A percentile compares a stretch with the other conserved stretches of the same genome.
Evolutionary conservation across 2,329 filamentous ascomycete species (phyloP).

Genomic region (Calonectria pseudoturangicola): DNA sequence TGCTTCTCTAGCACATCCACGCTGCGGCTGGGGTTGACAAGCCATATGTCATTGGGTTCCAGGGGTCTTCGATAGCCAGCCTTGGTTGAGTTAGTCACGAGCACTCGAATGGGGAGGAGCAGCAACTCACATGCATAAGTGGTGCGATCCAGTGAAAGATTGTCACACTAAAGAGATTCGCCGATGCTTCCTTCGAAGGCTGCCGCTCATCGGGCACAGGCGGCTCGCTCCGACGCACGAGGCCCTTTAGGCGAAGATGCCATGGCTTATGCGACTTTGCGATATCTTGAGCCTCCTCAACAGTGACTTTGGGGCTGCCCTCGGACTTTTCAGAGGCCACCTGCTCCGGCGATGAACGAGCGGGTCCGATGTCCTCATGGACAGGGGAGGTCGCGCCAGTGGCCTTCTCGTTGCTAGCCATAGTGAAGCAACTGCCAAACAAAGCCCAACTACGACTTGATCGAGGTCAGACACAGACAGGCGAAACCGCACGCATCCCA

Average conservation of each 20-base stretch:
- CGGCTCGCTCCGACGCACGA: background rate
- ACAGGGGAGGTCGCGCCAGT: conserved; percentile 18
- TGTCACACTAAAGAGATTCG: conserved; percentile 14
- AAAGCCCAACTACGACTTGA: conserved; percentile 7
- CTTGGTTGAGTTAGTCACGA: conserved; percentile 24
- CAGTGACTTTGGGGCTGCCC: background rate
- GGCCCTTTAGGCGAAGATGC: background rate
- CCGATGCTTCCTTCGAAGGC: conserved; percentile 4
- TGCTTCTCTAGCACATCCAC: conserved; percentile 15
- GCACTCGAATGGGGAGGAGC: background rate
- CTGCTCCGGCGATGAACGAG: background rate
- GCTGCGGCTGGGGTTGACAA: conserved; percentile 22
- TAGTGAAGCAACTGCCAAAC: conserved; percentile 5
- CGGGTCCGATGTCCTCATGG: background rate
- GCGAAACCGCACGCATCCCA: conserved; percentile 6
- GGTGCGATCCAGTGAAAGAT: conserved; percentile 32
- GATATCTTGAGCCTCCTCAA: background rate
- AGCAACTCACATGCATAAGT: conserved; percentile 24
- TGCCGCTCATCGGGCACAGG: conserved; percentile 19
- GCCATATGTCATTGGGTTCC: conserved; percentile 28
- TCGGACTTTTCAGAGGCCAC: conserved; percentile 14
- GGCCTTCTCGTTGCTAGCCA: conserved; percentile 21
- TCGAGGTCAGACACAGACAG: background rate
- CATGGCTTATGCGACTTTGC: background rate
- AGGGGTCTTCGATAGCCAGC: conserved; percentile 26